Evolutionary conservation across 169 alveolate species (phyloP), one percentile per base, ranked within the genome.

Genomic region (Miamiensis avidus): DNA sequence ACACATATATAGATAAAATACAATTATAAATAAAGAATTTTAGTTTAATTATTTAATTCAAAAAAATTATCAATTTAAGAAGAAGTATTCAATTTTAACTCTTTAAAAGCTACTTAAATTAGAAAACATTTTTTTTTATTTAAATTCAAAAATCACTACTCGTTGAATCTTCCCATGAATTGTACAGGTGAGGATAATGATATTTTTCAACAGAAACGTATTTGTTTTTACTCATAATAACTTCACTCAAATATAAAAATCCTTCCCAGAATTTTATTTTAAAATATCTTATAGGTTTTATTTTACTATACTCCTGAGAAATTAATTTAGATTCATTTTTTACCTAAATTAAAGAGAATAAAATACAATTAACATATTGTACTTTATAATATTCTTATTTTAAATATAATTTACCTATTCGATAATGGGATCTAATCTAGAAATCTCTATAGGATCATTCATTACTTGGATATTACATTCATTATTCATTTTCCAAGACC

Each of bases 401-500:
- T n/a, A n/a, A 11, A 49, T 49, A 49, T 49, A 31, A 75, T 81
- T 86, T 25, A 81, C 81, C 4, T 81, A 74, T 74, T 86, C 73
- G 15, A 75, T 78, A 25, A 88, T 32, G 31, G 74, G 65, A 30
- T 69, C 31, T 69, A 86, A 31, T 69, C 34, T 81, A 32, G 82
- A 32, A 78, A 86, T 78, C 88, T 87, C 90, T 1, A 74, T 74
- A n/a, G 74, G 83, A 31, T 85, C 82, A 64, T 89, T 83, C 1
- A 65, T 88, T 0, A 91, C 77, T 1, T 86, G 74, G 15, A 94
- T 74, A 75, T 89, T 91, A 33, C 92, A 88, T 81, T 94, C 97
- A 85, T 91, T 92, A 79, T 94, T 94, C 6, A 90, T 25, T 65
- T 87, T 87, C 91, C 93, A 92, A 76, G 93, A 86, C 91, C 95